These are phyloP conservation scores for Wallacemonas collosoma DNA, from an alignment of 208 protist species.

Conservation along the genomic window DNA sequence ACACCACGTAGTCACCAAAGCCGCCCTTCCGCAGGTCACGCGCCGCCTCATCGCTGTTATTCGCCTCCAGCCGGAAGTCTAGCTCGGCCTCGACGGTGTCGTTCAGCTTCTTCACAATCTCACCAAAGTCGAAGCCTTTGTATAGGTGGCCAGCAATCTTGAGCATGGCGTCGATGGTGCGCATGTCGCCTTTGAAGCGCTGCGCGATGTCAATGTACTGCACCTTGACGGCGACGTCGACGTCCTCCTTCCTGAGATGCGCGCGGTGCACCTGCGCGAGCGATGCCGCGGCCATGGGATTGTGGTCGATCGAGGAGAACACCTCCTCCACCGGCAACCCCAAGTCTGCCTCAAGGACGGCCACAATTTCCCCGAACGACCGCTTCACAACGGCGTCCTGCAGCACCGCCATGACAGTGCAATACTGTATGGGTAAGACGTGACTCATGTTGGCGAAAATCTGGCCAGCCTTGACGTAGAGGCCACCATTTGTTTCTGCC, in stretches of 20 bases:
- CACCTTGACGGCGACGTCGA: slow-evolving; percentile 95
- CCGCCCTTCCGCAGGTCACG: slow-evolving; percentile 70
- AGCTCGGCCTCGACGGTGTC: slow-evolving; percentile 90
- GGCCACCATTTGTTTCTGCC: slow-evolving; percentile 87
- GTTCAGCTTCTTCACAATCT: slow-evolving; percentile 86
- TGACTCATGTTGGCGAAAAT: slow-evolving; percentile 94
- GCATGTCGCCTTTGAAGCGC: slow-evolving; percentile 90
- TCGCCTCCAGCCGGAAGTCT: slow-evolving; percentile 93
- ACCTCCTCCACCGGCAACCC: slow-evolving; percentile 45
- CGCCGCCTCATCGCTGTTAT: slow-evolving; percentile 87
- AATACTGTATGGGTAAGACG: slow-evolving; percentile 91
- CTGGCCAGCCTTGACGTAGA: slow-evolving; percentile 96
- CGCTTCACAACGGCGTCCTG: slow-evolving; percentile 80
- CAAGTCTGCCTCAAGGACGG: slow-evolving; percentile 77
- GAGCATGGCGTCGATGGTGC: slow-evolving; percentile 81
- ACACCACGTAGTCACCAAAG: slow-evolving; percentile 75
- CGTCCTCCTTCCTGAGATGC: slow-evolving; percentile 49
- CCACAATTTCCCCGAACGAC: slow-evolving; percentile 76
- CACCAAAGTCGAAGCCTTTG: slow-evolving; percentile 86
- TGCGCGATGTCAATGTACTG: slow-evolving; percentile 90
- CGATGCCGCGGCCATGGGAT: slow-evolving; percentile 85
- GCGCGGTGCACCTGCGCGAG: slow-evolving; percentile 91
- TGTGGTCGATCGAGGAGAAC: slow-evolving; percentile 68
- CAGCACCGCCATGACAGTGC: slow-evolving; percentile 71
- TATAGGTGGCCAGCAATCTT: slow-evolving; percentile 71